A percentile compares a stretch with the other conserved stretches of the same genome.
These are phyloP conservation scores for Colletotrichum theobromicola DNA, from an alignment of 2,329 filamentous ascomycete species.

Conservation along the genomic window DNA sequence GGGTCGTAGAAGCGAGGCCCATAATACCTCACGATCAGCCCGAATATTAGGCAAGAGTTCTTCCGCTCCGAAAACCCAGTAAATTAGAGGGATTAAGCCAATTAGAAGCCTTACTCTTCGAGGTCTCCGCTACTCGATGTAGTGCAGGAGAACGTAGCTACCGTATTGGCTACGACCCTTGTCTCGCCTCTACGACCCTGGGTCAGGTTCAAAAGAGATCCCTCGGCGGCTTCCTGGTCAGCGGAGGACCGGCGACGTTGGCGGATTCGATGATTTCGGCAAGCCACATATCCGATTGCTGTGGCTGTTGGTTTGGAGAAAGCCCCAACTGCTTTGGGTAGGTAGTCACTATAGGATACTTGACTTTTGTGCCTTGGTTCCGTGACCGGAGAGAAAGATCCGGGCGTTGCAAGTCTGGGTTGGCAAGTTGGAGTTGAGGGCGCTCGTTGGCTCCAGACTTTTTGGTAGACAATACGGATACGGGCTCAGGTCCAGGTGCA, in stretches of 20 bases:
- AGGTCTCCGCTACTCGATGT: too few species aligned
- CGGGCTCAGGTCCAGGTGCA: background rate
- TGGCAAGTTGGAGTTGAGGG: background rate
- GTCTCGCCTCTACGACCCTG: too few species aligned
- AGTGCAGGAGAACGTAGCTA: too few species aligned
- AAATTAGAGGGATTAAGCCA: too few species aligned
- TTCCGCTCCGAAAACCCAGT: too few species aligned
- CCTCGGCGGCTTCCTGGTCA: background rate
- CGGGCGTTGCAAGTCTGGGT: background rate
- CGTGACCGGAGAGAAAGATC: slow-evolving; percentile 4
- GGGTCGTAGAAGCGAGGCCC: too few species aligned
- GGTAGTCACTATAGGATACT: background rate
- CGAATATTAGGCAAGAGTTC: too few species aligned
- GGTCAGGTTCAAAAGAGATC: too few species aligned
- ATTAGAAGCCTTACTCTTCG: too few species aligned
- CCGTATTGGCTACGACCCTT: too few species aligned
- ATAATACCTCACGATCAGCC: too few species aligned
- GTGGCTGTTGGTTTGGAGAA: background rate
- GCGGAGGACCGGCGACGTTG: background rate
- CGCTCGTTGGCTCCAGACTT: background rate
- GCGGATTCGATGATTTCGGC: background rate
- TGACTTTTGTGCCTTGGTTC: background rate
- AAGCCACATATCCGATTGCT: background rate
- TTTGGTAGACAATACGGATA: background rate
- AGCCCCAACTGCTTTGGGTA: background rate